Evolutionary conservation across 106 monocot species (phyloP).

Genomic region (Allium cepa): DNA sequence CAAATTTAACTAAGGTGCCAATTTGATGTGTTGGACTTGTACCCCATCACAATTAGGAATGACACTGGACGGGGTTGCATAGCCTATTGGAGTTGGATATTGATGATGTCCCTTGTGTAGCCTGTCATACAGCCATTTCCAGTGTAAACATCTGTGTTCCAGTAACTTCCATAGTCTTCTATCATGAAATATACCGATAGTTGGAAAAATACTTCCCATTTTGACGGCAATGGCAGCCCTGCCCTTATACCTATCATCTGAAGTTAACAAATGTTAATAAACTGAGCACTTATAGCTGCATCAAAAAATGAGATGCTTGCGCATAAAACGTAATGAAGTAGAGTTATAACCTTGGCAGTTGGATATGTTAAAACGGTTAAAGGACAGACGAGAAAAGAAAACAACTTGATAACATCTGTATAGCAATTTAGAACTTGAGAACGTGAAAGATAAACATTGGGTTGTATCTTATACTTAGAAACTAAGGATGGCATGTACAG

Average conservation of each 20-base stretch:
- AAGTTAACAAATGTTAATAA: background rate
- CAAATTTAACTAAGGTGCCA: too few relatives aligned
- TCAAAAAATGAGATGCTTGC: background rate
- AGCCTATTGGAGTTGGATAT: constrained; percentile 82
- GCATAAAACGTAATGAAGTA: background rate
- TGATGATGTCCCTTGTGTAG: constrained; percentile 87
- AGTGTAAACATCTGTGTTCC: constrained; percentile 68
- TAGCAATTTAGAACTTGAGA: constrained; percentile 59
- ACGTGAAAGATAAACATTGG: constrained; percentile 35
- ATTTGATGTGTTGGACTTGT: too few relatives aligned
- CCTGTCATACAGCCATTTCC: constrained; percentile 64
- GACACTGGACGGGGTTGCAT: constrained; percentile 81
- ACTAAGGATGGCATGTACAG: constrained; percentile 25
- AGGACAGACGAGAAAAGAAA: constrained; percentile 56
- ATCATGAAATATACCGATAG: constrained; percentile 63
- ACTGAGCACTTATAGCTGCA: background rate
- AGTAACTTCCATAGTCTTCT: constrained; percentile 91
- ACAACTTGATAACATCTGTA: constrained; percentile 41
- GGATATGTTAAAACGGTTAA: constrained; percentile 74
- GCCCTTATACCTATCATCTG: constrained; percentile 83
- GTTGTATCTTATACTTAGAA: constrained; percentile 71
- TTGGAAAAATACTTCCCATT: constrained; percentile 55
- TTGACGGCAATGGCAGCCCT: constrained; percentile 59
- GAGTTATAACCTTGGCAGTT: constrained; percentile 51
- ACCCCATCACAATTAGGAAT: too few relatives aligned